Evolutionary conservation across 768 basidiomycete species (phyloP).

Genomic region (Boletus barrowsii): DNA sequence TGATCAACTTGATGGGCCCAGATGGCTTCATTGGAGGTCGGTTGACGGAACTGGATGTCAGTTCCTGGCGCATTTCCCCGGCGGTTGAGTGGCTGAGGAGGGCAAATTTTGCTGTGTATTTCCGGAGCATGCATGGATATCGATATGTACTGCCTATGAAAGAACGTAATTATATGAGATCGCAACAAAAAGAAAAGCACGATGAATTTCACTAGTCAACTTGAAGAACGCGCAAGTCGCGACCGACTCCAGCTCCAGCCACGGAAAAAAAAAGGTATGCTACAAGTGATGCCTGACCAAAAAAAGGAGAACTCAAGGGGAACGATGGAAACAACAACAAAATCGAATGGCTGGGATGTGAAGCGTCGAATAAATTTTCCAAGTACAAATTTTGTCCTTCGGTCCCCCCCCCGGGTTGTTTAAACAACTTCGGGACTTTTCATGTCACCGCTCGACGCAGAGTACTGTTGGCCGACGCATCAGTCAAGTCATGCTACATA

Average conservation of each 20-base stretch:
- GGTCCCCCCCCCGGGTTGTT: neutral
- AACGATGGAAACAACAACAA: neutral
- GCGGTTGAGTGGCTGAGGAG: too few relatives aligned
- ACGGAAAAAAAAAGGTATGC: neutral
- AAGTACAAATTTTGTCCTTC: slow-evolving; percentile 6
- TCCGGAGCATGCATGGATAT: too few relatives aligned
- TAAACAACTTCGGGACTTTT: slow-evolving; percentile 24
- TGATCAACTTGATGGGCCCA: too few relatives aligned
- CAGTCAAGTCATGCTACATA: neutral
- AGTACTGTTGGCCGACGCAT: slow-evolving; percentile 15
- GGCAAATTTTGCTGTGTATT: too few relatives aligned
- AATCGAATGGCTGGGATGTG: slow-evolving; percentile 1
- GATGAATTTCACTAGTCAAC: too few relatives aligned
- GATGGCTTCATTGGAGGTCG: too few relatives aligned
- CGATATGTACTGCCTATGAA: too few relatives aligned
- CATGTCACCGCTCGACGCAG: slow-evolving; percentile 13
- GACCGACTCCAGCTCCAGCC: slow-evolving; percentile 19
- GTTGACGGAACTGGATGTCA: too few relatives aligned
- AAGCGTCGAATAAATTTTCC: neutral
- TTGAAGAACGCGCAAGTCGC: neutral
- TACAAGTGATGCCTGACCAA: slow-evolving; percentile 14
- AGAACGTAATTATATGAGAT: too few relatives aligned
- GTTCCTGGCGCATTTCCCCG: too few relatives aligned
- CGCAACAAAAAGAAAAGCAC: too few relatives aligned
- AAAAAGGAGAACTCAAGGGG: neutral